Evolutionary conservation across 2,329 filamentous ascomycete genomes (phyloP), one percentile per base, ranked within the genome.

Genomic region (Curvularia lunata): DNA sequence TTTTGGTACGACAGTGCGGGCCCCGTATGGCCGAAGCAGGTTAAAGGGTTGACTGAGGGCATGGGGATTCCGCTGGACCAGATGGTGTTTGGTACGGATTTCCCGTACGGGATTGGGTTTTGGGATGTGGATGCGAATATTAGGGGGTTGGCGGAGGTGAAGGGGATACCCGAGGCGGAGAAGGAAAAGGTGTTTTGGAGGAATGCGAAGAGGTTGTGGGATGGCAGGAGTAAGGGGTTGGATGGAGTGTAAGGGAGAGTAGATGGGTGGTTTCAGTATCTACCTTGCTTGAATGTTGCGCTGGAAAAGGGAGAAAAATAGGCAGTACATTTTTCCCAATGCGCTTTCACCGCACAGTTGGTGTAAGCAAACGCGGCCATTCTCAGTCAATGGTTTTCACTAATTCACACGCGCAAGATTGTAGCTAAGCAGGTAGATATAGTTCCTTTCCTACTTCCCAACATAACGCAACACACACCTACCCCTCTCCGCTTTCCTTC

Each of bases 1-100:
- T 72, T 74, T 34, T 77, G 73, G 73, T 78, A 77, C 49, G 75
- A 78, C 51, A 74, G 67, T 25, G 75, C 76, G 7, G 75, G 75
- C 0, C 75, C 75, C 0, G 73, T 77, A 5, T 77, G 69, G 62
- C 75, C 74, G 3, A 64, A 66, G 5, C 76, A 78, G 62, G 64
- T 77, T 32, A 68, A 73, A 51, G 76, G 75, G 0, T 51, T 78
- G 50, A 64, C 72, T 2, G 74, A 70, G 9, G 70, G 75, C 6
- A 59, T 70, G 65, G 67, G 60, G n/a, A 52, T 76, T 19, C 69
- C 68, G 1, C 43, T 68, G 0, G 64, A 59, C 12, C 74, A 76
- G 56, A 58, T 77, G 30, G 68, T 77, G 16, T 77, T 77, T 64
- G 76, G 75, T 0, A 76, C 76, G 71, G 72, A 77, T 51, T 76